Evolutionary conservation across 441 rosid genomes (phyloP).

Genomic region (Arabidopsis hybrid): DNA sequence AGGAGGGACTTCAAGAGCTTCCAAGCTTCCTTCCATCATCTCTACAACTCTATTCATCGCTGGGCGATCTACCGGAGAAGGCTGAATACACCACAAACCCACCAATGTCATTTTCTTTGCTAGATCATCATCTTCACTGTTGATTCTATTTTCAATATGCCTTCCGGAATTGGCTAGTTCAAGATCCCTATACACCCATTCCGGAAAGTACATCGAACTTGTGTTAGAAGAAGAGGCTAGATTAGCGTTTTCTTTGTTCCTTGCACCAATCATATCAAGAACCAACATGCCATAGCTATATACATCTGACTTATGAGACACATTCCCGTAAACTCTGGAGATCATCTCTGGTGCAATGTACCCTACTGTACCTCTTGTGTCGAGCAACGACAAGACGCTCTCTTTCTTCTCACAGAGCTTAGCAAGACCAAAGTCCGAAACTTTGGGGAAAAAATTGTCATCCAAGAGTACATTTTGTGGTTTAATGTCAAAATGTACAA

Average conservation of each 20-base stretch:
- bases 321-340: slow-evolving; percentile 40
- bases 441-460: slow-evolving; percentile 47
- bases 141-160: slow-evolving; percentile 15
- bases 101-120: slow-evolving; percentile 47
- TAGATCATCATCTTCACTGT: slow-evolving; percentile 41
- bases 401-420: slow-evolving; percentile 39
- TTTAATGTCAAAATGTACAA: slow-evolving; percentile 63
- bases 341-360: slow-evolving; percentile 48
- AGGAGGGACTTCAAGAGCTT: slow-evolving; percentile 45
- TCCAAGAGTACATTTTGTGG: slow-evolving; percentile 57
- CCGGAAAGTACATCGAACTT: slow-evolving; percentile 41
- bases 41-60: slow-evolving; percentile 46
- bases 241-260: slow-evolving; percentile 18
- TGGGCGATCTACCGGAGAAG: slow-evolving; percentile 40
- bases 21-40: slow-evolving; percentile 39
- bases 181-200: slow-evolving; percentile 39
- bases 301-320: slow-evolving; percentile 22
- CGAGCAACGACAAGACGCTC: slow-evolving; percentile 35
- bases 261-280: slow-evolving; percentile 48
- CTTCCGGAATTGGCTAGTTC: not conserved
- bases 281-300: slow-evolving; percentile 46
- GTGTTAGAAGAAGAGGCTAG: not conserved
- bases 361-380: slow-evolving; percentile 41
- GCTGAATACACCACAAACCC: slow-evolving; percentile 51
- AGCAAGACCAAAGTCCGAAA: slow-evolving; percentile 54